Evolutionary conservation across 305 asterid species (phyloP).

Genomic region (Ilex paraguariensis): DNA sequence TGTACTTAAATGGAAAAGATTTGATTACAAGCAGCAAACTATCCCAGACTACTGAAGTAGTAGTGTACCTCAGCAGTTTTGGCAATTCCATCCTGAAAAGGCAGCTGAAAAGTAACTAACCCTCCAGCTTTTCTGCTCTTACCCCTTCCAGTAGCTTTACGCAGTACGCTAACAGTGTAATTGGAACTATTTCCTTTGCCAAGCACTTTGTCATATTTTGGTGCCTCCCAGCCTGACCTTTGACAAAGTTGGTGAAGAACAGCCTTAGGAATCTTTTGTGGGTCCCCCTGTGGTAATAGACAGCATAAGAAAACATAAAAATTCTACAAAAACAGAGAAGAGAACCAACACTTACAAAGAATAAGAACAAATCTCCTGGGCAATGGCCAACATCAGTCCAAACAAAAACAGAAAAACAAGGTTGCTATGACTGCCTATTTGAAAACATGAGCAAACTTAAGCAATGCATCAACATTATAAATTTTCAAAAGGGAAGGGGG

Average conservation of each 20-base stretch:
- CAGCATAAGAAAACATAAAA: constrained; percentile 14
- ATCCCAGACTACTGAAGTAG: too few relatives aligned
- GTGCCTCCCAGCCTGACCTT: constrained; percentile 98
- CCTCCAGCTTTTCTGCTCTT: constrained; percentile 98
- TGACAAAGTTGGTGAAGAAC: constrained; percentile 96
- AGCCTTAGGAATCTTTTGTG: constrained; percentile 84
- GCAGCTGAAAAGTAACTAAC: constrained; percentile 72
- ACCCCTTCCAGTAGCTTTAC: constrained; percentile 96
- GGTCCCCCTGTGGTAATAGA: constrained; percentile 65
- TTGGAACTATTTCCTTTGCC: constrained; percentile 43
- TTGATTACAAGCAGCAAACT: too few relatives aligned
- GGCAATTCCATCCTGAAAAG: constrained; percentile 44
- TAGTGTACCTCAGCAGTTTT: constrained; percentile 55
- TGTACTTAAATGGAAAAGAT: too few relatives aligned
- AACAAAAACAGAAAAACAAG: too few relatives aligned
- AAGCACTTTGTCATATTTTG: constrained; percentile 64
- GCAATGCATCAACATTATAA: too few relatives aligned
- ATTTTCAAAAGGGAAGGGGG: too few relatives aligned
- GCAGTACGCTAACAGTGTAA: constrained; percentile 73
- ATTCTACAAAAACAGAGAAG: constrained; percentile 1
- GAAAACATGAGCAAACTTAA: too few relatives aligned
- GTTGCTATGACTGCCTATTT: too few relatives aligned
- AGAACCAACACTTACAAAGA: not conserved
- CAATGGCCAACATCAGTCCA: too few relatives aligned
- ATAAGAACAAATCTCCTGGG: too few relatives aligned